Percentiles rank a stretch among this genome's conserved stretches.
Evolutionary conservation across 2,329 filamentous ascomycete species (phyloP).

Genomic region (Exserohilum turcica): DNA sequence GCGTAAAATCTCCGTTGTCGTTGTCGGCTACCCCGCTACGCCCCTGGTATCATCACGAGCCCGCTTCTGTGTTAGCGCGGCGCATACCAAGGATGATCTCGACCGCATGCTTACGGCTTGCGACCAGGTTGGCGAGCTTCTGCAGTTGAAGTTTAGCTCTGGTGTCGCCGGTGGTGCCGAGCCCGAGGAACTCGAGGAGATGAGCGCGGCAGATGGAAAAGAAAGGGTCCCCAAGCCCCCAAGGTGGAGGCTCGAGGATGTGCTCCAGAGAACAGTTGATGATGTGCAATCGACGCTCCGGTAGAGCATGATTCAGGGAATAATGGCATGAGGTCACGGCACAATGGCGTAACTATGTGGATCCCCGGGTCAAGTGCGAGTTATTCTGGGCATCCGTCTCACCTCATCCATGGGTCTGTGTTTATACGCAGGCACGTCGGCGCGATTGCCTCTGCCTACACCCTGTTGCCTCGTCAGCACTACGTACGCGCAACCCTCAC

Average conservation of each 20-base stretch:
- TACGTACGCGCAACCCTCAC: not conserved
- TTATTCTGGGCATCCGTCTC: not conserved
- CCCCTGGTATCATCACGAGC: constrained; percentile 93
- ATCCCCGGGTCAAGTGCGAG: not conserved
- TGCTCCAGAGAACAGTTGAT: constrained; percentile 73
- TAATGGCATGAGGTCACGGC: not conserved
- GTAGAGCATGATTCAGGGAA: constrained; percentile 49
- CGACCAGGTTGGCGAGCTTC: constrained; percentile 86
- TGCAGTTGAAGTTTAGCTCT: constrained; percentile 97
- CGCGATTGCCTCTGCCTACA: not conserved
- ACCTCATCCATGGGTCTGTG: not conserved
- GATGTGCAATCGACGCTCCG: constrained; percentile 75
- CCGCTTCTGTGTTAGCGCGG: constrained; percentile 92
- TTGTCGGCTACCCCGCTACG: constrained; percentile 96
- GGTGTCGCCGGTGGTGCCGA: constrained; percentile 88
- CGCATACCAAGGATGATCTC: constrained; percentile 97
- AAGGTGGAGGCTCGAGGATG: constrained; percentile 77
- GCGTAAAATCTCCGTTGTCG: constrained; percentile 95
- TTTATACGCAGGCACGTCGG: not conserved
- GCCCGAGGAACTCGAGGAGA: constrained; percentile 75
- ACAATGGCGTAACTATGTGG: not conserved
- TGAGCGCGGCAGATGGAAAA: constrained; percentile 53
- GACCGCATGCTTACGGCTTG: constrained; percentile 88
- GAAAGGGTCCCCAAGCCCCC: constrained; percentile 65
- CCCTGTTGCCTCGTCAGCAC: constrained; percentile 2